Evolutionary conservation across 352 stramenopile genomes (phyloP).

Genomic region (Phytophthora foliorum): DNA sequence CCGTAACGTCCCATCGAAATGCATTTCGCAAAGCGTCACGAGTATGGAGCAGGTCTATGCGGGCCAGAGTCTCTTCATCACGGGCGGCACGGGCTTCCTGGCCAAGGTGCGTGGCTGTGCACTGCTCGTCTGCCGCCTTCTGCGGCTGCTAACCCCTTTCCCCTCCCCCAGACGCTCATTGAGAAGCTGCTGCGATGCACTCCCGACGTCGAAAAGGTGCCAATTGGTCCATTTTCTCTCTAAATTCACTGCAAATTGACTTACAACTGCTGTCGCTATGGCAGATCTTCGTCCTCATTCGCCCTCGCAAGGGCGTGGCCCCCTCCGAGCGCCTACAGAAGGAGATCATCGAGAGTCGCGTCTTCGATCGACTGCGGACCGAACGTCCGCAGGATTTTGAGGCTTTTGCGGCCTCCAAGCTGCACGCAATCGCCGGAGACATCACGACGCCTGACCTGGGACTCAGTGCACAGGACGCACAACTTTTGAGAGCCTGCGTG

Average conservation of each 20-base stretch:
- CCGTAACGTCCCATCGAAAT: conserved; percentile 16
- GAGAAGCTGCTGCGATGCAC: conserved; percentile 85
- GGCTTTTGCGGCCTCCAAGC: conserved; percentile 60
- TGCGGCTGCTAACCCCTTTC: neutral
- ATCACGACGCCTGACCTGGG: conserved; percentile 76
- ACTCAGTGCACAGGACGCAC: conserved; percentile 55
- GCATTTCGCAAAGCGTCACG: conserved; percentile 19
- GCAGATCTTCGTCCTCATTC: conserved; percentile 80
- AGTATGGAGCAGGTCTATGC: conserved; percentile 68
- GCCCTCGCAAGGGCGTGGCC: conserved; percentile 75
- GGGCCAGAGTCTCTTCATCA: conserved; percentile 83
- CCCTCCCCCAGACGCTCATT: conserved; percentile 62
- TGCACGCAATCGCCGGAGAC: conserved; percentile 73
- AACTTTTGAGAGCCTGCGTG: conserved; percentile 48
- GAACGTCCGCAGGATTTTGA: conserved; percentile 63
- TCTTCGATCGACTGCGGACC: conserved; percentile 75
- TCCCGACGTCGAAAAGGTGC: conserved; percentile 63
- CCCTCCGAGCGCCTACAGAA: conserved; percentile 64
- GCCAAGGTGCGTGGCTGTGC: conserved; percentile 59
- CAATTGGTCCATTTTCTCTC: neutral
- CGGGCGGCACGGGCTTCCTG: conserved; percentile 89
- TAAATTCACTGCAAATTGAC: conserved; percentile 1
- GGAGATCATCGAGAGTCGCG: conserved; percentile 79
- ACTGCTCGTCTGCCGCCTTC: neutral
- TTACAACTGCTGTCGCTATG: neutral